Conservation (phyloP, 164 flowering plant species). For the Hamamelis virginiana region DNA sequence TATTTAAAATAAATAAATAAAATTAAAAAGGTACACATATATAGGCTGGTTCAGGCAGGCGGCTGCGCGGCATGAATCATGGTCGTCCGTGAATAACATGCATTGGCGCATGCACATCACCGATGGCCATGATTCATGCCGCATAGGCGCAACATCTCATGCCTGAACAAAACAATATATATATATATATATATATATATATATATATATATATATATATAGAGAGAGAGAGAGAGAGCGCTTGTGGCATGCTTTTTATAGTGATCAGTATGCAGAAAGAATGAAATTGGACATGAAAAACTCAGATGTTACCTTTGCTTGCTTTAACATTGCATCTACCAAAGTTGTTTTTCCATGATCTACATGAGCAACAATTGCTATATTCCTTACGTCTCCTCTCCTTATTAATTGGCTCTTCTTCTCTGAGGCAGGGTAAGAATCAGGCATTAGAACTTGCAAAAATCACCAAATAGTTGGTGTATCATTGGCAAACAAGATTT, state of each 20-base stretch:
- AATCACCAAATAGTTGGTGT: too few relatives aligned
- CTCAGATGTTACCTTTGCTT: constrained; percentile 68
- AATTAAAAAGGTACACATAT: too few relatives aligned
- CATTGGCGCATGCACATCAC: too few relatives aligned
- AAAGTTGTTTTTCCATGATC: constrained; percentile 99
- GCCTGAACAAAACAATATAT: too few relatives aligned
- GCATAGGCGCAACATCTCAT: too few relatives aligned
- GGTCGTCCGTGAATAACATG: too few relatives aligned
- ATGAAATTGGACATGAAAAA: not conserved
- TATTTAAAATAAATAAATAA: too few relatives aligned
- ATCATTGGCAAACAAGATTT: not conserved
- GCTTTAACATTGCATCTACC: constrained; percentile 96
- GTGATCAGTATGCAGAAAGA: not conserved
- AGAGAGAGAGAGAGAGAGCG: not conserved
- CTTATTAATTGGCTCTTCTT: constrained; percentile 53
- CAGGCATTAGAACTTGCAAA: not conserved
- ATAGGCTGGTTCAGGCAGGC: too few relatives aligned
- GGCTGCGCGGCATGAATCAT: too few relatives aligned
- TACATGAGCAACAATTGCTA: constrained; percentile 98
- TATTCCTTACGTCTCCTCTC: constrained; percentile 86
- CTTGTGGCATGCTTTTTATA: not conserved
- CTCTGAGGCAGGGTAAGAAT: constrained; percentile 31
- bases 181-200: too few relatives aligned
- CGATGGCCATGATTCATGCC: too few relatives aligned
- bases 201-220: too few relatives aligned